These are phyloP conservation scores for Saussurea involucrata DNA, from an alignment of 129 eudicot genomes.

Conservation along the genomic window DNA sequence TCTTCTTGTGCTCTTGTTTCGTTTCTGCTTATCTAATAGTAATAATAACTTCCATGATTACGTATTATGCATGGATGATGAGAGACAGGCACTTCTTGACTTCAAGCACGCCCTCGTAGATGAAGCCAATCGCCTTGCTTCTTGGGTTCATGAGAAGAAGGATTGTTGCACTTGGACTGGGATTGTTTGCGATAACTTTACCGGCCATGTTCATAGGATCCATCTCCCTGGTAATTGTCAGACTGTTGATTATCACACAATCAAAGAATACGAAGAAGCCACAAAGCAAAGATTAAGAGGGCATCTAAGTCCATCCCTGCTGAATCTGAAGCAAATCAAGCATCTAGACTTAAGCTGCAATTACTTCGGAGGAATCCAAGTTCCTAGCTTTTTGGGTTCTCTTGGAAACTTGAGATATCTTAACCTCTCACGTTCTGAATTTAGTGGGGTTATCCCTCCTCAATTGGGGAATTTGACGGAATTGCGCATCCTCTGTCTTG, in stretches of 20 bases:
- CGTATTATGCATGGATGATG: conserved; percentile 14
- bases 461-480: conserved; percentile 25
- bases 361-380: neutral
- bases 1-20: conserved; percentile 4
- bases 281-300: conserved; percentile 1
- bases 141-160: conserved; percentile 6
- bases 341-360: conserved; percentile 31
- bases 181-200: conserved; percentile 20
- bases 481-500: conserved; percentile 23
- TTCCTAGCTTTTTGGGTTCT: conserved; percentile 34
- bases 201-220: conserved; percentile 16
- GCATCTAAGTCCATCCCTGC: conserved; percentile 20
- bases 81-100: conserved; percentile 24
- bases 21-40: neutral
- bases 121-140: conserved; percentile 12
- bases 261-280: neutral
- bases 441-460: conserved; percentile 27
- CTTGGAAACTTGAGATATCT: conserved; percentile 21
- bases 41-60: neutral
- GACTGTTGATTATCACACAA: neutral
- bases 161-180: conserved; percentile 36
- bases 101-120: conserved; percentile 20
- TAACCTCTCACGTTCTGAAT: conserved; percentile 16
- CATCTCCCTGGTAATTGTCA: conserved; percentile 5
- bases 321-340: conserved; percentile 12